Conservation (phyloP, 768 basidiomycete species). For the Leccinum arenicola region DNA sequence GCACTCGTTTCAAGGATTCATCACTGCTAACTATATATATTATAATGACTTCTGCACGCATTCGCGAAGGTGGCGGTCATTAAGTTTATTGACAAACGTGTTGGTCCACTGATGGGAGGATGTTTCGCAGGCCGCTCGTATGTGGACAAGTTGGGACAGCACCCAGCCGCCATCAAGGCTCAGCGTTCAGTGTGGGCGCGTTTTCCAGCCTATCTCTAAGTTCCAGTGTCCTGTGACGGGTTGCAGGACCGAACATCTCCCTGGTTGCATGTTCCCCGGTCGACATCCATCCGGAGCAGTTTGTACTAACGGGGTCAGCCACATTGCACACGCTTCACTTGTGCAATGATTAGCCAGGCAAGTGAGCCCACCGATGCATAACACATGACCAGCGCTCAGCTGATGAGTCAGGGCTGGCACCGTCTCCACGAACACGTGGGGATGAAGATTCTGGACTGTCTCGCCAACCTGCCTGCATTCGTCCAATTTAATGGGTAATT, state of each 20-base stretch:
- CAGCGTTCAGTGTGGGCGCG: background rate
- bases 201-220: constrained; percentile 4
- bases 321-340: background rate
- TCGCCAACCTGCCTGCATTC: background rate
- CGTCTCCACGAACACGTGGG: constrained; percentile 3
- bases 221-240: constrained; percentile 2
- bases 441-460: background rate
- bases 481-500: background rate
- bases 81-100: constrained; percentile 1
- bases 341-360: background rate
- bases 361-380: background rate
- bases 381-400: constrained; percentile 2
- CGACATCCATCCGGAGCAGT: background rate
- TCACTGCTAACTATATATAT: background rate
- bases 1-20: background rate
- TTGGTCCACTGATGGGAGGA: background rate
- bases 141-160: background rate
- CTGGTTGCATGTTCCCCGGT: background rate
- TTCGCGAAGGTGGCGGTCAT: constrained; percentile 15
- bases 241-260: background rate
- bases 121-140: constrained; percentile 1
- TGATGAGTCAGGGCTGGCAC: background rate
- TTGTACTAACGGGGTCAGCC: background rate
- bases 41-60: constrained; percentile 1
- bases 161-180: background rate